Evolutionary conservation across 768 basidiomycete genomes (phyloP).

Genomic region (Phylloporus sp.): DNA sequence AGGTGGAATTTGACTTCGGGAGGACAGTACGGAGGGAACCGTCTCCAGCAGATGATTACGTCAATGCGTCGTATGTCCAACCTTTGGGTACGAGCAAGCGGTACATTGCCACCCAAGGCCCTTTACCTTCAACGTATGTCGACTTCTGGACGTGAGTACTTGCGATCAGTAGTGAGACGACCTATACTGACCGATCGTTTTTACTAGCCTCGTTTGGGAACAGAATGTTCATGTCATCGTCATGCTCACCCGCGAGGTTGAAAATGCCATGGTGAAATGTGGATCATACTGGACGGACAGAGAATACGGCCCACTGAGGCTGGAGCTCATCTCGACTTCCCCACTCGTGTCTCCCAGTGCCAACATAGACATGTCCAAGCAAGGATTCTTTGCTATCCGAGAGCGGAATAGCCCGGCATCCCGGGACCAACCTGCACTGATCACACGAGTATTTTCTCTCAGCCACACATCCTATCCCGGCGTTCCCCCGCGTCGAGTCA

Average conservation of each 20-base stretch:
- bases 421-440: conserved; percentile 26
- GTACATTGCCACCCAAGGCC: conserved; percentile 97
- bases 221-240: conserved; percentile 93
- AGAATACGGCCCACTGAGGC: conserved; percentile 65
- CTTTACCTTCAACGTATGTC: conserved; percentile 78
- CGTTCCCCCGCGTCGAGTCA: conserved; percentile 59
- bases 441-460: conserved; percentile 68
- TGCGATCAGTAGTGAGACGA: background rate
- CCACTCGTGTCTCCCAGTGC: conserved; percentile 31
- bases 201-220: conserved; percentile 78
- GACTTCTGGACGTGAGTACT: conserved; percentile 91
- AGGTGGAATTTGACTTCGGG: background rate
- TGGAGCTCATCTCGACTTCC: conserved; percentile 48
- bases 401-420: conserved; percentile 15
- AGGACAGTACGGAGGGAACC: conserved; percentile 12
- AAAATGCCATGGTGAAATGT: conserved; percentile 87
- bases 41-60: conserved; percentile 75
- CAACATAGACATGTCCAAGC: conserved; percentile 25
- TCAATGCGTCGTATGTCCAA: conserved; percentile 93
- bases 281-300: conserved; percentile 81
- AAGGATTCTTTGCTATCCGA: conserved; percentile 37
- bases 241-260: conserved; percentile 92
- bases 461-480: conserved; percentile 58
- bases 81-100: conserved; percentile 75
- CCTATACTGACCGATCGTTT: conserved; percentile 5